Percentiles rank a stretch among this genome's conserved stretches.
Evolutionary conservation across 495 filamentous ascomycete species (phyloP).

Genomic region (Podospora conica): DNA sequence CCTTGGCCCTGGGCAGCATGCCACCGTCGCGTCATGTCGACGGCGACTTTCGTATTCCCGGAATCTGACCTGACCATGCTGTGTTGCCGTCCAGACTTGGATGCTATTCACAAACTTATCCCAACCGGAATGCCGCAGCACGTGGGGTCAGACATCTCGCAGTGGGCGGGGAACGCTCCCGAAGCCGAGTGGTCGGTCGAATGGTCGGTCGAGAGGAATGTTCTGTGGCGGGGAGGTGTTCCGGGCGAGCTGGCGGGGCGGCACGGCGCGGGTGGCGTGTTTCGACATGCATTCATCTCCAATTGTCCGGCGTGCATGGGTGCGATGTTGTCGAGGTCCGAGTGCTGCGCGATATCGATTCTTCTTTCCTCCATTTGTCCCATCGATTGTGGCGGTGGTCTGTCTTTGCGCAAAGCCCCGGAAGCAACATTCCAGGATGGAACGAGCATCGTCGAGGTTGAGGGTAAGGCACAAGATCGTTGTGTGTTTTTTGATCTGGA

Average conservation of each 20-base stretch:
- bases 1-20: not conserved
- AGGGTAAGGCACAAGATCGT: too few species aligned
- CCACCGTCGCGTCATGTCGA: not conserved
- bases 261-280: not conserved
- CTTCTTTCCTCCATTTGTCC: not conserved
- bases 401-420: too few species aligned
- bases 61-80: not conserved
- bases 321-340: not conserved
- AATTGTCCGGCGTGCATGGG: not conserved
- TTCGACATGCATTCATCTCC: not conserved
- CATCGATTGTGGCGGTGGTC: not conserved
- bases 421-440: too few species aligned
- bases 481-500: too few species aligned
- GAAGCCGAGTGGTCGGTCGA: not conserved
- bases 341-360: not conserved
- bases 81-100: not conserved
- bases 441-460: too few species aligned
- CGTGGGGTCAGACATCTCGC: too few species aligned
- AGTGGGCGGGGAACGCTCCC: too few species aligned
- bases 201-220: too few species aligned
- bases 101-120: not conserved
- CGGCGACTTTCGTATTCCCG: not conserved
- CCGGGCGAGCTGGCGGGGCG: not conserved
- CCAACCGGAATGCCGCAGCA: not conserved
- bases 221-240: not conserved